phyloP scores from a whole-genome alignment of 2,329 filamentous ascomycete species.

The Paramyrothecium sp. region DNA sequence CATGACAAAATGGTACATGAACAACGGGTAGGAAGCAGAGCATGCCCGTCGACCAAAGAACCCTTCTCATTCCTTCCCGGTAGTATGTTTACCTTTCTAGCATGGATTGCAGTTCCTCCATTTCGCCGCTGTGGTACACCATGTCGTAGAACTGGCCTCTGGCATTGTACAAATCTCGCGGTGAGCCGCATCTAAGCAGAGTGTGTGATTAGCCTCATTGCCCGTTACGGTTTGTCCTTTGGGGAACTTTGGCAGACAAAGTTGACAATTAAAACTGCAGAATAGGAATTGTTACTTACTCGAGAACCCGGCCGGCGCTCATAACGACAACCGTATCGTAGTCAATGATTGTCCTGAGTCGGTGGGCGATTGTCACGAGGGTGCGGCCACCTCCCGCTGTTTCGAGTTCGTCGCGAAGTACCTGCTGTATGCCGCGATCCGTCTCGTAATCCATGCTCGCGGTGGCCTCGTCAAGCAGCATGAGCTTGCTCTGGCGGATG shows the following conservation, averaged over 20 bases:
- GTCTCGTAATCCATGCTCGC: constrained; percentile 60
- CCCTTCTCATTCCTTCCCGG: background rate
- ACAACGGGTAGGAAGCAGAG: too few relatives aligned
- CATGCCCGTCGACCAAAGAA: too few relatives aligned
- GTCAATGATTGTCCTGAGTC: constrained; percentile 57
- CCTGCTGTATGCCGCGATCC: constrained; percentile 53
- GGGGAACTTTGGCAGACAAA: background rate
- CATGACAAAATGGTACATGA: too few relatives aligned
- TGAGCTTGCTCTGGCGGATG: constrained; percentile 52
- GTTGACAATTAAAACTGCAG: background rate
- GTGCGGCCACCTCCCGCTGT: constrained; percentile 44
- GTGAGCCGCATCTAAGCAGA: constrained; percentile 39
- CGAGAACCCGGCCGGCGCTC: constrained; percentile 50
- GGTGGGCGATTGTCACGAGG: constrained; percentile 57
- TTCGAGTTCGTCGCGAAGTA: constrained; percentile 48
- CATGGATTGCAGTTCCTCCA: constrained; percentile 40
- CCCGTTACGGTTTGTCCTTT: background rate
- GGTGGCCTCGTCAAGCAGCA: constrained; percentile 59
- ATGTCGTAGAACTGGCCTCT: constrained; percentile 52
- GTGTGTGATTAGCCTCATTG: background rate
- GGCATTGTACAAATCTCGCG: constrained; percentile 42
- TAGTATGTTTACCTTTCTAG: constrained; percentile 15
- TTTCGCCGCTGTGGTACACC: constrained; percentile 54
- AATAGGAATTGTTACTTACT: constrained; percentile 34
- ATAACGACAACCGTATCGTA: constrained; percentile 59